Base-by-base conservation (phyloP, 805 yeast species). In the Priceomyces haplophilus region DNA sequence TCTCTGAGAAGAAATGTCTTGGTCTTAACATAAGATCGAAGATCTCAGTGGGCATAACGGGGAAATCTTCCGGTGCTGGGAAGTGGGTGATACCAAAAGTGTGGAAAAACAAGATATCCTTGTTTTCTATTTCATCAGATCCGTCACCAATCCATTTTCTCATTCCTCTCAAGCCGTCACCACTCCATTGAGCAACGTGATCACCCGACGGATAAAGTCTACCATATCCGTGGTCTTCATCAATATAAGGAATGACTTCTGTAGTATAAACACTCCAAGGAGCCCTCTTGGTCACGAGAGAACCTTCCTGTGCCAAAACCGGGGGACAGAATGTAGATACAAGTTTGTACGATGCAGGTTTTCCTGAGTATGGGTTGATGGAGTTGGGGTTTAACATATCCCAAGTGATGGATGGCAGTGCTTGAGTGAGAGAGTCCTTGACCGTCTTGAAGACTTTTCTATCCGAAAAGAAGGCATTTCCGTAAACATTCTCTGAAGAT, bases 61-160 rank as follows among this genome's bases (percentile, higher is more conserved):
- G 93, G 83, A 85, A 85, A 64, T 85, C 95, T 69, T 85, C 93
- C 46, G 93, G 91, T 11, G 90, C 83, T 46, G 95, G 95, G 78
- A 85, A 82, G 62, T 85, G 95, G 25, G 91, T 81, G 52, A 85
- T 79, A 56, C 93, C 93, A 56, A 86, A 85, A 21, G 91, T 85
- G 65, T 85, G 90, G 81, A 80, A 86, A 55, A 82, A 67, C 41
- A 85, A 75, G 47, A 85, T 75, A 60, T 86, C 93, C 31, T 87
- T 81, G 68, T 82, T 74, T 51, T 79, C 84, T 55, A 82, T 68
- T 16, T 61, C 59, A 43, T 73, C 86, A 5, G 63, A 38, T 45
- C 84, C 85, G 53, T 82, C 81, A 42, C 81, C 85, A 47, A 78
- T 65, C 88, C 88, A 82, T 50, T 76, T 73, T 64, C 80, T 75